phyloP scores from a whole-genome alignment of 2,329 filamentous ascomycete genomes.

The Talaromyces sp. region DNA sequence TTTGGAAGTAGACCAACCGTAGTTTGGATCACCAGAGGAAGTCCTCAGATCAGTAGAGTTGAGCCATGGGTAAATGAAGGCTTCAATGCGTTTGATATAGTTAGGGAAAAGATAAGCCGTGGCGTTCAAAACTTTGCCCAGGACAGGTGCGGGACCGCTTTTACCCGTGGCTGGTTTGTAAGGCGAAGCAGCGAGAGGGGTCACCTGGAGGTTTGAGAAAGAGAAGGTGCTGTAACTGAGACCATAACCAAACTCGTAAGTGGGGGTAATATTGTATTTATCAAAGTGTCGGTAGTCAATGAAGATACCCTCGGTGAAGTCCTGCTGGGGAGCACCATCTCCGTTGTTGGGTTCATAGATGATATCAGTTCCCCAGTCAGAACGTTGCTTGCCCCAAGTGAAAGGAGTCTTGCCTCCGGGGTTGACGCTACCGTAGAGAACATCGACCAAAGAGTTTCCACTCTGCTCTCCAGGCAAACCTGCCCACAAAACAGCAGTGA shows the following conservation, averaged over 20 bases:
- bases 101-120: conserved; percentile 56
- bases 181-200: conserved; percentile 40
- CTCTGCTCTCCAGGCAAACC: conserved; percentile 72
- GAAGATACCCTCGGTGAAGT: conserved; percentile 61
- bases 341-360: conserved; percentile 59
- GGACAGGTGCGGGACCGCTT: conserved; percentile 52
- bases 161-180: conserved; percentile 54
- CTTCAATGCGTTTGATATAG: conserved; percentile 48
- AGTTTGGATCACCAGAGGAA: conserved; percentile 53
- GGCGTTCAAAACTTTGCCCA: conserved; percentile 49
- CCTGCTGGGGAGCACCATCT: conserved; percentile 53
- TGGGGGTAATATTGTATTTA: conserved; percentile 53
- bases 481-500: conserved; percentile 73
- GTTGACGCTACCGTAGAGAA: conserved; percentile 67
- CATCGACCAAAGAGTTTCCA: conserved; percentile 69
- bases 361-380: conserved; percentile 56
- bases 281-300: conserved; percentile 57
- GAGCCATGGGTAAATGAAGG: conserved; percentile 64
- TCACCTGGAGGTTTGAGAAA: conserved; percentile 57
- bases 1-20: conserved; percentile 50
- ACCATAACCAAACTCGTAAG: conserved; percentile 62
- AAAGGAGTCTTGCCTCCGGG: conserved; percentile 62
- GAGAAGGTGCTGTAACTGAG: conserved; percentile 62
- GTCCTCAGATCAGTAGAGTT: conserved; percentile 56
- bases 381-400: conserved; percentile 54